phyloP scores from a whole-genome alignment of 257 asterid species.

The Mitragyna speciosa region DNA sequence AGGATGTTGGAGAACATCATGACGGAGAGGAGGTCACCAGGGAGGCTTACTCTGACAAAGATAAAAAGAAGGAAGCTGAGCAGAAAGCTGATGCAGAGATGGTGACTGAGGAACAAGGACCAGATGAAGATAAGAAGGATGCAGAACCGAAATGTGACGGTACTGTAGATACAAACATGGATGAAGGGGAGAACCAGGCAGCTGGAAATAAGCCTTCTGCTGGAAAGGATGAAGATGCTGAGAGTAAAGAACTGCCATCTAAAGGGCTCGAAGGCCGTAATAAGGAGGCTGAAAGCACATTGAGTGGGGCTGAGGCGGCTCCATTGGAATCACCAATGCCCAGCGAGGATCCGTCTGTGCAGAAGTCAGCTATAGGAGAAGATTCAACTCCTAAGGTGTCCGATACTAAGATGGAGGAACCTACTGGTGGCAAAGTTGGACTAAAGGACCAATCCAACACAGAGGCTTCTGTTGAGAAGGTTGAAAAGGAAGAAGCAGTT shows the following conservation, averaged over 20 bases:
- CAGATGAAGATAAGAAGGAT: not conserved
- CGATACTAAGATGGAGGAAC: slow-evolving; percentile 7
- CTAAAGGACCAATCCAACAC: not conserved
- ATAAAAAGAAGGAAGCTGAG: slow-evolving; percentile 18
- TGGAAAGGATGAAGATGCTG: slow-evolving; percentile 7
- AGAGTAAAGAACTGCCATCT: not conserved
- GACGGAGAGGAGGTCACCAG: not conserved
- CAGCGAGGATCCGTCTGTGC: slow-evolving; percentile 1
- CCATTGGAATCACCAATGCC: not conserved
- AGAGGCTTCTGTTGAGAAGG: slow-evolving; percentile 21
- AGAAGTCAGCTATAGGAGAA: not conserved
- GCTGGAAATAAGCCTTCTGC: not conserved
- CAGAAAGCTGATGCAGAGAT: not conserved
- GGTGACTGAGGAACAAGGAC: not conserved
- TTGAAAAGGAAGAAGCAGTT: slow-evolving; percentile 24
- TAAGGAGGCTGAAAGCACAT: slow-evolving; percentile 1
- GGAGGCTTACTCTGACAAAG: not conserved
- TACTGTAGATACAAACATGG: not conserved
- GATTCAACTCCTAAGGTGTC: slow-evolving; percentile 18
- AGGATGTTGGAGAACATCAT: not conserved
- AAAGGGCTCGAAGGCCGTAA: not conserved
- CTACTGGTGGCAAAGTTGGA: slow-evolving; percentile 12
- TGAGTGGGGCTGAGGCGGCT: not conserved
- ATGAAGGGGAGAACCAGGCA: slow-evolving; percentile 7
- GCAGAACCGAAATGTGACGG: not conserved